Evolutionary conservation across 257 asterid species (phyloP), one percentile per base, ranked within the genome.

Genomic region (Plectranthus barbatus): DNA sequence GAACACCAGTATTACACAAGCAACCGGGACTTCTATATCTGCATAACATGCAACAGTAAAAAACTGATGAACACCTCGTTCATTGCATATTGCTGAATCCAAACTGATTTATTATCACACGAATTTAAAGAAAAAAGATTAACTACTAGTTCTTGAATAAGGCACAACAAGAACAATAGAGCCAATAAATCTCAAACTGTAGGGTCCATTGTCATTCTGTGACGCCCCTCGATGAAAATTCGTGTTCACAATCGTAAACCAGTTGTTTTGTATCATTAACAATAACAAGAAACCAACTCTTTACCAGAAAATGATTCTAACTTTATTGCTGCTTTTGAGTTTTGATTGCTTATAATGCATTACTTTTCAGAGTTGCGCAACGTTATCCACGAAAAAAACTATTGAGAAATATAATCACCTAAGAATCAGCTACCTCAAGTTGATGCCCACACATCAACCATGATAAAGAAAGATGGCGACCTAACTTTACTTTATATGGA

Each of bases 11-110:
- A 91, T 91, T 61, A 70, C 48, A 57, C 98, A 91, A 58, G 95
- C 98, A 59, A 86, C 67, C 1, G 98, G 98, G 44, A 91, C 92
- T 80, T 88, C 94, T 33, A 91, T 81, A 72, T 91, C 98, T 91
- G 96, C 71, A 58, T 18, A 71, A 40, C 47, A 71, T 61, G 42
- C 20, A 56, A 48, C 13, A 48, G 18, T 34, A 15, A 39, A 44
- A 66, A 55, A n/a, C 12, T 8, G 29, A 17, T 19, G 47, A 33
- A 31, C 46, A 40, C 2, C 3, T n/a, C n/a, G n/a, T n/a, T n/a
- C 1, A 34, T 34, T 9, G 7, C 39, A 4, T 40, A 4, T 11
- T 40, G 45, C 45, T 40, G 45, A 40, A 40, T 11, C 45, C 15
- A 40, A 5, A 40, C 14, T 0, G 45, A 40, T 40, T 40, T 11